These are phyloP conservation scores for Dichomitus squalens DNA, from an alignment of 1,284 basidiomycete genomes.

Conservation along the genomic window DNA sequence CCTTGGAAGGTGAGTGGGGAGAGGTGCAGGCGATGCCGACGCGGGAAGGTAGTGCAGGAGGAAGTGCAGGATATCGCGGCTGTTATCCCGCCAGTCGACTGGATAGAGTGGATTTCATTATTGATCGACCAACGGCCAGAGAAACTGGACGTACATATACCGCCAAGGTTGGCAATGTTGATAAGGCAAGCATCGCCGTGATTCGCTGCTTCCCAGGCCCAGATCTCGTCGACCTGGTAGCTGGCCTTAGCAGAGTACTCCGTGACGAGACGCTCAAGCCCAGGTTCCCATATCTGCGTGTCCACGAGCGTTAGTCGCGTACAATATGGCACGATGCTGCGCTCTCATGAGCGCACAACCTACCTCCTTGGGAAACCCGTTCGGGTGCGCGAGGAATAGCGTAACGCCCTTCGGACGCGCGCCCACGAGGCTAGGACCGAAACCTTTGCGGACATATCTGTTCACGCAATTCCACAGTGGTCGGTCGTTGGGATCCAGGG, in stretches of 20 bases:
- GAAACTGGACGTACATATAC: constrained; percentile 40
- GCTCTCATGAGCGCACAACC: background rate
- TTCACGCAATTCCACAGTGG: constrained; percentile 37
- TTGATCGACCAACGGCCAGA: background rate
- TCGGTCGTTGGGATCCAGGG: constrained; percentile 19
- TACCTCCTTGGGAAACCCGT: constrained; percentile 40
- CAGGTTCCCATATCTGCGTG: constrained; percentile 39
- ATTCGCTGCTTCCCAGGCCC: constrained; percentile 56
- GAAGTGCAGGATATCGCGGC: constrained; percentile 53
- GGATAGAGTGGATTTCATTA: background rate
- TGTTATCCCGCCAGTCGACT: constrained; percentile 55
- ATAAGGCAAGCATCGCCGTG: constrained; percentile 57
- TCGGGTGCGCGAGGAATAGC: constrained; percentile 37
- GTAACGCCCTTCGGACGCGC: constrained; percentile 36
- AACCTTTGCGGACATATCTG: constrained; percentile 31
- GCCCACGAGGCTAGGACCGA: constrained; percentile 1
- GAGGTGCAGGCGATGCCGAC: constrained; percentile 23
- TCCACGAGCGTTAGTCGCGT: constrained; percentile 45
- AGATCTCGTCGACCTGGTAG: constrained; percentile 52
- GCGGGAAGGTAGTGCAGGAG: constrained; percentile 43
- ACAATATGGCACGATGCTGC: constrained; percentile 45
- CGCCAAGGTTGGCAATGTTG: constrained; percentile 49
- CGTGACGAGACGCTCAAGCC: constrained; percentile 28
- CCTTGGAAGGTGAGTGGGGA: constrained; percentile 55
- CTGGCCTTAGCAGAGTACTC: constrained; percentile 13